These are phyloP conservation scores for Boletus tylopilopsis DNA, from an alignment of 768 basidiomycete species.

Conservation along the genomic window DNA sequence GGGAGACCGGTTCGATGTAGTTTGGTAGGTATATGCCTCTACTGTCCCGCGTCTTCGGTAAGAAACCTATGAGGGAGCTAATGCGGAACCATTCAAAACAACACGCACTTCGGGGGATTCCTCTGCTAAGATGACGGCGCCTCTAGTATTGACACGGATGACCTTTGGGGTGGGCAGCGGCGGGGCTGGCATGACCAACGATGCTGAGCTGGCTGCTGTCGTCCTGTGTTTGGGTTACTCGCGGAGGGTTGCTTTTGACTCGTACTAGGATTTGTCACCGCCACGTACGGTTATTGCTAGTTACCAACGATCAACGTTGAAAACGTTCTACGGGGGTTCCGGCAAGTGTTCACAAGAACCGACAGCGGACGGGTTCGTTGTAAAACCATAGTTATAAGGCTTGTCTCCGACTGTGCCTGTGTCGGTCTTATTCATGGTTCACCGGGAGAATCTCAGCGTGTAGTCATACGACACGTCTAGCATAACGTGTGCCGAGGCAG, in stretches of 20 bases:
- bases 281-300: conserved; percentile 4
- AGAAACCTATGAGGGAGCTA: conserved; percentile 13
- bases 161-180: conserved; percentile 78
- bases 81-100: conserved; percentile 1
- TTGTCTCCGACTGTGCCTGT: background rate
- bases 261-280: conserved; percentile 17
- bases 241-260: background rate
- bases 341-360: too few relatives aligned
- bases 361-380: too few relatives aligned
- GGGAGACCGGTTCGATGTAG: conserved; percentile 95
- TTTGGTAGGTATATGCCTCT: conserved; percentile 97
- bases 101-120: conserved; percentile 85
- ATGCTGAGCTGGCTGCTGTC: conserved; percentile 9
- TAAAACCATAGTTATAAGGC: conserved; percentile 5
- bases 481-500: background rate
- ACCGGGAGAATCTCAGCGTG: conserved; percentile 2
- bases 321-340: conserved; percentile 5
- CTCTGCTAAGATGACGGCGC: conserved; percentile 89
- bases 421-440: conserved; percentile 6
- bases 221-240: conserved; percentile 14
- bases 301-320: conserved; percentile 3
- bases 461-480: too few relatives aligned
- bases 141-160: conserved; percentile 93
- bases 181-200: conserved; percentile 43
- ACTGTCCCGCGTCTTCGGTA: conserved; percentile 78